These are phyloP conservation scores for Microcyclospora pomicola DNA, from an alignment of 2,329 filamentous ascomycete species.

Conservation along the genomic window DNA sequence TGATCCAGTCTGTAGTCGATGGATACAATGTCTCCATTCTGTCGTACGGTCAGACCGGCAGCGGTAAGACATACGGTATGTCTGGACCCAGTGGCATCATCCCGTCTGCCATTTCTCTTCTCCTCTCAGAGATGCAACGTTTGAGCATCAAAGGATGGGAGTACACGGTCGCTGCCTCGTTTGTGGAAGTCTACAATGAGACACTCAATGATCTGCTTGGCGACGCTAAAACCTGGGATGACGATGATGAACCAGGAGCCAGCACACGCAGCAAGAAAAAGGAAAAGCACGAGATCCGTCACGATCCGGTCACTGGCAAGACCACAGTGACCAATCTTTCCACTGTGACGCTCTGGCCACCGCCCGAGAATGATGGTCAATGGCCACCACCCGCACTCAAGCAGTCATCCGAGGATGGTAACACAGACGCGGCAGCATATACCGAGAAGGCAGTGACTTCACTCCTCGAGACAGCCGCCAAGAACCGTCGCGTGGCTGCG, in stretches of 20 bases:
- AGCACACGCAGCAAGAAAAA: slow-evolving; percentile 31
- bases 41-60: slow-evolving; percentile 94
- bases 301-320: slow-evolving; percentile 69
- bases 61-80: slow-evolving; percentile 96
- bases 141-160: slow-evolving; percentile 85
- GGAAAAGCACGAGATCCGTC: slow-evolving; percentile 78
- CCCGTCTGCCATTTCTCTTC: slow-evolving; percentile 79
- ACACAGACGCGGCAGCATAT: slow-evolving; percentile 9
- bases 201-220: slow-evolving; percentile 83
- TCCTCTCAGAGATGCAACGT: slow-evolving; percentile 73
- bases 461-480: slow-evolving; percentile 57
- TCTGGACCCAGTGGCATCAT: slow-evolving; percentile 87
- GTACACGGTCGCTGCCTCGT: slow-evolving; percentile 88
- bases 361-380: slow-evolving; percentile 50
- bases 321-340: slow-evolving; percentile 72
- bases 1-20: slow-evolving; percentile 90
- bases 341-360: slow-evolving; percentile 60
- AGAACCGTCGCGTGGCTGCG: slow-evolving; percentile 81
- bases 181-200: slow-evolving; percentile 97
- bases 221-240: slow-evolving; percentile 51
- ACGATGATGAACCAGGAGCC: slow-evolving; percentile 15
- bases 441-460: slow-evolving; percentile 17
- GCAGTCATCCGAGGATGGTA: background rate
- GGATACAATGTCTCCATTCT: slow-evolving; percentile 99
- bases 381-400: slow-evolving; percentile 14